Evolutionary conservation across 495 filamentous ascomycete species (phyloP).

Genomic region (Venustampulla echinocandica): DNA sequence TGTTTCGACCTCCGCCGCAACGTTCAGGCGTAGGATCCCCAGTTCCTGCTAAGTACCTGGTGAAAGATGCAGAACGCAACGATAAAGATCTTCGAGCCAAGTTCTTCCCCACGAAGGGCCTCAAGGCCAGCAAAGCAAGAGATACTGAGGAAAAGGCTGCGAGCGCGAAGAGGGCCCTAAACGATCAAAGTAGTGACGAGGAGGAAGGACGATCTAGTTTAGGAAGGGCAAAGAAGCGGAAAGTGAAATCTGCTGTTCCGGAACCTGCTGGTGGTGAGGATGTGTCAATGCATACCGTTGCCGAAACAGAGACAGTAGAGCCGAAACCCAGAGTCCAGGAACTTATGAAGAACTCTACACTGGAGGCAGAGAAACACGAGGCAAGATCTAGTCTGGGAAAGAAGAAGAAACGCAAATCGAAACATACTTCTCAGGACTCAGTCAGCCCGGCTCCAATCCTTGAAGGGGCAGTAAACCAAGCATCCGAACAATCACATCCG

Average conservation of each 20-base stretch:
- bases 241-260: slow-evolving; percentile 1
- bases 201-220: slow-evolving; percentile 46
- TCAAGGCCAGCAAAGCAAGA: slow-evolving; percentile 23
- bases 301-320: not conserved
- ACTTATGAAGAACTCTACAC: not conserved
- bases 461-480: too few species aligned
- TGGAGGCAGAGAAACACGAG: not conserved
- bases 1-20: slow-evolving; percentile 33
- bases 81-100: slow-evolving; percentile 36
- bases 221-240: slow-evolving; percentile 38
- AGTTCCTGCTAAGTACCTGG: slow-evolving; percentile 32
- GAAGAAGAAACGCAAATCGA: not conserved
- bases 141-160: slow-evolving; percentile 24
- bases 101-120: slow-evolving; percentile 21
- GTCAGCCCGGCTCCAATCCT: too few species aligned
- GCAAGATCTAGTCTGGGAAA: not conserved
- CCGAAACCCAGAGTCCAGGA: not conserved
- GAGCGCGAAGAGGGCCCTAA: slow-evolving; percentile 20
- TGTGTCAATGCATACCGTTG: not conserved
- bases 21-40: slow-evolving; percentile 35
- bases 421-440: too few species aligned
- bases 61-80: slow-evolving; percentile 29
- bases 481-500: too few species aligned
- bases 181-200: slow-evolving; percentile 33
- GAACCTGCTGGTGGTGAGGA: not conserved